Percentiles rank a stretch among this genome's conserved stretches.
These are phyloP conservation scores for Aristolochia fimbriata DNA, from an alignment of 164 flowering plant species.

Conservation along the genomic window DNA sequence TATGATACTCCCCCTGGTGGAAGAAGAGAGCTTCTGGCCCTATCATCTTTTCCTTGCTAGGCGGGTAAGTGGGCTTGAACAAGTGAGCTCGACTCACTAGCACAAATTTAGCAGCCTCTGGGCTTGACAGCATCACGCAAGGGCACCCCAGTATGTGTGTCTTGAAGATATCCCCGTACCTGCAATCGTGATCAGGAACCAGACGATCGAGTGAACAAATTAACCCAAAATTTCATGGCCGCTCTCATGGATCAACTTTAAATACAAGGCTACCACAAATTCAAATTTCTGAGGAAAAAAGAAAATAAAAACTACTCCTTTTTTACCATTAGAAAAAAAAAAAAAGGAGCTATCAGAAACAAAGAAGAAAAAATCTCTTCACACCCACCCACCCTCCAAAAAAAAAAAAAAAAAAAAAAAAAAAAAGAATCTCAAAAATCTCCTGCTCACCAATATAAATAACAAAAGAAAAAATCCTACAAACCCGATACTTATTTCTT, in stretches of 20 bases:
- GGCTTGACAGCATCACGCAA: conserved; percentile 81
- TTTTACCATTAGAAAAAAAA: no score
- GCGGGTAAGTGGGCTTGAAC: conserved; percentile 70
- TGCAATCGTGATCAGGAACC: conserved; percentile 15
- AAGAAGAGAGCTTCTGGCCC: conserved; percentile 82
- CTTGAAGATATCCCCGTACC: conserved; percentile 80
- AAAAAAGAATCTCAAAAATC: background rate
- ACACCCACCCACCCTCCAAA: no score
- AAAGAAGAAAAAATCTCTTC: no score
- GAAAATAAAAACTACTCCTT: no score
- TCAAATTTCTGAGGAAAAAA: no score
- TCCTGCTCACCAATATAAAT: no score
- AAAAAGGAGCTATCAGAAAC: no score
- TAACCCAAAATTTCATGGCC: background rate
- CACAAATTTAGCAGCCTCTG: conserved; percentile 58
- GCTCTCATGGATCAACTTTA: background rate
- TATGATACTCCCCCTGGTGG: conserved; percentile 73
- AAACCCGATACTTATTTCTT: no score
- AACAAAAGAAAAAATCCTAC: no score
- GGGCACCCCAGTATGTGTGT: conserved; percentile 85
- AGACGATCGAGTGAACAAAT: background rate
- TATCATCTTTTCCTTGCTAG: conserved; percentile 71
- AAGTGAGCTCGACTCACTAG: conserved; percentile 50
- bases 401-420: background rate
- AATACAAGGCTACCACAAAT: no score